Conservation (phyloP, 129 eudicot genomes). For the Flaveria robusta region DNA sequence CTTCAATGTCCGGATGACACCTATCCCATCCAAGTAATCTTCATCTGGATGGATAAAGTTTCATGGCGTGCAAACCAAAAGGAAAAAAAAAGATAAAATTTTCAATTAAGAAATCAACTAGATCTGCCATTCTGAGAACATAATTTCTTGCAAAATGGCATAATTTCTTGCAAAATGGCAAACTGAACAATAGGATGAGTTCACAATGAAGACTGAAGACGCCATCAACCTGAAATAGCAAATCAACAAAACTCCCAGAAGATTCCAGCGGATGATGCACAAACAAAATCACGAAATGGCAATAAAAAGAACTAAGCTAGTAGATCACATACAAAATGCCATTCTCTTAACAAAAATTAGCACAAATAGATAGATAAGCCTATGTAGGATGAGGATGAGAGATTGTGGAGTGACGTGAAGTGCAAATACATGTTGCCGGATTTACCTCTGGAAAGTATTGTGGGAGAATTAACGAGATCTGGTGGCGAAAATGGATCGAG, state of each 20-base stretch:
- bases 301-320: conserved; percentile 4
- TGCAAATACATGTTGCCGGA: not conserved
- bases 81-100: too few species aligned
- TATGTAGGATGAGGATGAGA: conserved; percentile 15
- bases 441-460: conserved; percentile 20
- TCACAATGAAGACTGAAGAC: not conserved
- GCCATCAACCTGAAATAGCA: conserved; percentile 8
- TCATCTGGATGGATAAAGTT: conserved; percentile 7
- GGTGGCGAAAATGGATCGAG: conserved; percentile 19
- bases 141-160: not conserved
- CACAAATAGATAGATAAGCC: too few species aligned
- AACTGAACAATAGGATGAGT: not conserved
- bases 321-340: conserved; percentile 18
- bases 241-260: not conserved
- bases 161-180: not conserved
- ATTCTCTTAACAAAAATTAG: not conserved
- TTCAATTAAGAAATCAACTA: not conserved
- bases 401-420: conserved; percentile 5
- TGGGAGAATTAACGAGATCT: conserved; percentile 25
- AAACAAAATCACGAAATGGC: conserved; percentile 17
- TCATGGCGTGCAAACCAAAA: conserved; percentile 3
- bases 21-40: not conserved
- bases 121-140: conserved; percentile 26
- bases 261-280: not conserved
- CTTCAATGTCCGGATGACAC: not conserved